phyloP scores from a whole-genome alignment of 108 stramenopile genomes.

The Fragilaria crotonensis region DNA sequence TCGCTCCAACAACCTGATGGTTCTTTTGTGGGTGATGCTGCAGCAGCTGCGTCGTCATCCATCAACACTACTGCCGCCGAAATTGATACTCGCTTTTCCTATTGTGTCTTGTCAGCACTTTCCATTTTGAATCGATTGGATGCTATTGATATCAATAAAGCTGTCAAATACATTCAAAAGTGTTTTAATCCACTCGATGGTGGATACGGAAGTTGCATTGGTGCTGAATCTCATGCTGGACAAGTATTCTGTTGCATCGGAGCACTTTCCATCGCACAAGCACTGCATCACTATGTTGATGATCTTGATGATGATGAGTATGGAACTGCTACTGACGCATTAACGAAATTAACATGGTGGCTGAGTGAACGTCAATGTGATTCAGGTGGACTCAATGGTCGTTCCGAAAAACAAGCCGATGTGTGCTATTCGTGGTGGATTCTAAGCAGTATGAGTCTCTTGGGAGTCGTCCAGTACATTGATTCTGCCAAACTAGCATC shows the following conservation, averaged over 20 bases:
- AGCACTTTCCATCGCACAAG: constrained; percentile 88
- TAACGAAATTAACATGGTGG: constrained; percentile 91
- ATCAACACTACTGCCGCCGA: constrained; percentile 73
- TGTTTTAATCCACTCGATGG: constrained; percentile 94
- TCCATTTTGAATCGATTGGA: constrained; percentile 68
- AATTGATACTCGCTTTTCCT: constrained; percentile 97
- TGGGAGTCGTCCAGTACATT: constrained; percentile 92
- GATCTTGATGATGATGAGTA: constrained; percentile 40
- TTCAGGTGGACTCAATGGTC: constrained; percentile 93
- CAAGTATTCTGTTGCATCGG: constrained; percentile 97
- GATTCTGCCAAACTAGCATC: constrained; percentile 56
- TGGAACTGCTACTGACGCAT: background rate
- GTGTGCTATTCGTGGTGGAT: constrained; percentile 99
- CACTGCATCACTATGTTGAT: constrained; percentile 46
- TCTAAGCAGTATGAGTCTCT: constrained; percentile 81
- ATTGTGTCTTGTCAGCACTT: constrained; percentile 87
- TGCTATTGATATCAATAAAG: constrained; percentile 52
- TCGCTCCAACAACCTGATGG: constrained; percentile 92
- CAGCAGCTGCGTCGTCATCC: too few relatives aligned
- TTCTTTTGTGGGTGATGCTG: constrained; percentile 90
- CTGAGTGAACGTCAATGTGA: constrained; percentile 98
- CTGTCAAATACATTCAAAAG: constrained; percentile 65
- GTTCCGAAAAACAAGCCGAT: constrained; percentile 98
- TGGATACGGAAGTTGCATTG: constrained; percentile 91
- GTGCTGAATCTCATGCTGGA: constrained; percentile 96